Evolutionary conservation across 257 asterid species (phyloP), one percentile per base, ranked within the genome.

Genomic region (Solanum habrochaites): DNA sequence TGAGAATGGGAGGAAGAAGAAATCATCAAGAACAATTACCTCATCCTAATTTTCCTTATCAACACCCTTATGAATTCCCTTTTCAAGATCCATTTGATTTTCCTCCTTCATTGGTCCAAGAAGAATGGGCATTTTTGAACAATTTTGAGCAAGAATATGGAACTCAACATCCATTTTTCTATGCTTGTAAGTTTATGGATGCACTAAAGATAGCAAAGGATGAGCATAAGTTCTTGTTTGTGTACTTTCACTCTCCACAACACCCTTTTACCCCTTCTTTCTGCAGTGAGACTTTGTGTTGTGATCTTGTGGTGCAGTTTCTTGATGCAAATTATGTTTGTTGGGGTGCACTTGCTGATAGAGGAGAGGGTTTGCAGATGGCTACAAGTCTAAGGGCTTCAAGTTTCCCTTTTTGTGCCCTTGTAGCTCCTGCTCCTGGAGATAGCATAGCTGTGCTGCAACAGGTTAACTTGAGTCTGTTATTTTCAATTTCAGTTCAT

Each of bases 311-410:
- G 2, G 93, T 95, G 62, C 94, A 96, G 91, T 96, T 94, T 91
- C 94, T 96, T 89, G 99, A 96, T 89, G 95, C 95, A 1, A 96
- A 96, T 40, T 96, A 94, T 71, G 94, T 96, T 49, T 88, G 93
- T 71, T 96, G 99, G 99, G 99, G 94, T 45, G 96, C 88, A n/a
- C 92, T 96, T 86, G 88, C 93, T 0, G 87, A 83, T 35, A 81
- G 91, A 78, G 98, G 94, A 21, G 98, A 96, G 60, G 98, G 99
- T 5, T 52, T 85, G 56, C 94, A 94, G 8, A 90, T 96, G 98
- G 92, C 91, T 29, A 66, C 88, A 0, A 69, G 91, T 2, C 84
- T 95, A 3, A 88, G 91, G 88, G 95, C 90, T 37, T 86, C 93
- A 11, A 86, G 90, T 66, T 94, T 95, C 73, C 99, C 99, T 0